These are phyloP conservation scores for Kandelia obovata DNA, from an alignment of 345 rosid genomes.

Conservation along the genomic window DNA sequence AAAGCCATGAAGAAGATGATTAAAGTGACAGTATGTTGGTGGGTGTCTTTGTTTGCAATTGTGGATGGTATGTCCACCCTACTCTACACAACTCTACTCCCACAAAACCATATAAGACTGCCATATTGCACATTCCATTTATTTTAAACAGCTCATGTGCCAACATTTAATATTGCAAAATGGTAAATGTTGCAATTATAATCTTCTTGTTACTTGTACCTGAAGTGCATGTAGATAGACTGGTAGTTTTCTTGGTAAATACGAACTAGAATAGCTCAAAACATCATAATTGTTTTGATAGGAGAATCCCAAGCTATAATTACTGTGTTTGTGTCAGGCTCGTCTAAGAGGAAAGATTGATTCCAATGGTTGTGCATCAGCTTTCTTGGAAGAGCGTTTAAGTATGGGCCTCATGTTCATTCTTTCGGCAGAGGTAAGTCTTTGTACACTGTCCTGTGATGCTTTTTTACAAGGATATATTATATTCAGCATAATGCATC, in stretches of 20 bases:
- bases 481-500: background rate
- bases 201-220: too few species aligned
- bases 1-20: too few species aligned
- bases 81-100: too few species aligned
- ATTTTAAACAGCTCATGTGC: too few species aligned
- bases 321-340: constrained; percentile 45
- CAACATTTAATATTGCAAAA: too few species aligned
- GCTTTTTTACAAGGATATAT: background rate
- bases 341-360: constrained; percentile 96
- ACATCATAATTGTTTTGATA: background rate
- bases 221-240: background rate
- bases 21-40: too few species aligned
- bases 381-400: constrained; percentile 87
- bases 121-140: too few species aligned
- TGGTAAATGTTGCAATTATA: too few species aligned
- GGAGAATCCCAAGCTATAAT: background rate
- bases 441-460: background rate
- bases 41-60: too few species aligned
- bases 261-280: background rate
- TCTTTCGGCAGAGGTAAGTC: constrained; percentile 86
- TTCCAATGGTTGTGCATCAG: constrained; percentile 75
- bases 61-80: too few species aligned
- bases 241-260: background rate
- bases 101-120: too few species aligned
- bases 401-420: constrained; percentile 82